These are phyloP conservation scores for Globisporangium radiosum DNA, from an alignment of 352 stramenopile genomes.

Conservation along the genomic window DNA sequence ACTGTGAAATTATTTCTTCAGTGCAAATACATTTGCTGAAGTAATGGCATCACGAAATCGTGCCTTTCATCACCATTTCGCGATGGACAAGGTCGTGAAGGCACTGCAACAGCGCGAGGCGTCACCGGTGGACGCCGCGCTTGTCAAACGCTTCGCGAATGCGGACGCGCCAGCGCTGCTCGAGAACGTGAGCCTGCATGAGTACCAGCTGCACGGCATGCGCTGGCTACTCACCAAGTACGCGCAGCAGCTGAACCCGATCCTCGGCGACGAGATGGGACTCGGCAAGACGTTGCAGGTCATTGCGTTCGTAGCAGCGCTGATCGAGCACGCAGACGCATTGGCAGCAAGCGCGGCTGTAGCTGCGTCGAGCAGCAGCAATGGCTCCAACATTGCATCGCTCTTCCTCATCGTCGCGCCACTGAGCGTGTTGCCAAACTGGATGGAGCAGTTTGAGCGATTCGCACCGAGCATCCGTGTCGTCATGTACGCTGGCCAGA, in stretches of 20 bases:
- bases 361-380: not conserved
- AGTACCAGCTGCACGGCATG: constrained; percentile 63
- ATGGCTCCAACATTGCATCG: not conserved
- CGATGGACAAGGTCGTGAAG: constrained; percentile 45
- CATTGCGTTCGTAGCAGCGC: constrained; percentile 57
- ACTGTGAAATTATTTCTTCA: not conserved
- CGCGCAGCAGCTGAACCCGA: constrained; percentile 57
- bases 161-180: constrained; percentile 28
- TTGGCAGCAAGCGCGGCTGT: too few relatives aligned
- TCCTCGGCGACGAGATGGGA: constrained; percentile 81
- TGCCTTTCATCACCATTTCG: not conserved
- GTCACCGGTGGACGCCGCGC: constrained; percentile 16
- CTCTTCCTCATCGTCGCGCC: constrained; percentile 60
- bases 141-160: constrained; percentile 9
- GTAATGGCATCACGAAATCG: too few relatives aligned
- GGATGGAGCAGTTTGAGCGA: constrained; percentile 71
- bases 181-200: constrained; percentile 53
- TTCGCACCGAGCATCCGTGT: constrained; percentile 57
- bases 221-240: constrained; percentile 59
- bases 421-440: constrained; percentile 78
- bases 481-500: constrained; percentile 47
- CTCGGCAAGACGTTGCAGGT: constrained; percentile 79
- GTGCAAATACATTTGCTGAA: not conserved
- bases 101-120: constrained; percentile 27
- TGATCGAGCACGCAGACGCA: constrained; percentile 18